Percentiles rank a stretch among this genome's conserved stretches.
phyloP scores from a whole-genome alignment of 768 basidiomycete species.

The Harrya chromipes region DNA sequence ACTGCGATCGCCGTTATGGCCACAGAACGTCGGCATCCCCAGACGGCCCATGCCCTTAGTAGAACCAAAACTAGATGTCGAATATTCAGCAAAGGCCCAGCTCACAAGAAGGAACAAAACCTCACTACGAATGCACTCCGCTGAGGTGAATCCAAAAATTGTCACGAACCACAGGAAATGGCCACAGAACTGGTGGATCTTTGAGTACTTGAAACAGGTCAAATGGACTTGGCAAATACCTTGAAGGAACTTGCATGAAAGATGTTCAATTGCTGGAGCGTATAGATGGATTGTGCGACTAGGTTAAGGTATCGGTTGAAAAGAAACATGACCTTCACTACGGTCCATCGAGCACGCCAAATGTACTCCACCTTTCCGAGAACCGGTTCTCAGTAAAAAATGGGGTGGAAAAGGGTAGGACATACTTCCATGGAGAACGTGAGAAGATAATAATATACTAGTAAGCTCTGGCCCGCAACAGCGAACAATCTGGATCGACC shows the following conservation, averaged over 20 bases:
- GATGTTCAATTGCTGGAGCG: conserved; percentile 13
- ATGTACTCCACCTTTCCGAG: conserved; percentile 3
- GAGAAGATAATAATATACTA: conserved; percentile 4
- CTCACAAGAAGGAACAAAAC: neutral
- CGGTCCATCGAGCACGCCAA: conserved; percentile 3
- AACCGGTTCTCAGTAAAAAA: neutral
- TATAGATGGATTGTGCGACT: conserved; percentile 4
- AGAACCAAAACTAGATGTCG: conserved; percentile 19
- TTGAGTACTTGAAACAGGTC: no score
- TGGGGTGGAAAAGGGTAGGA: no score
- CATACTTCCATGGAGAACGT: conserved; percentile 16
- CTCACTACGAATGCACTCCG: conserved; percentile 16
- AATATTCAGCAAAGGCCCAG: neutral
- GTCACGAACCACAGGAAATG: neutral
- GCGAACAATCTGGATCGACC: neutral
- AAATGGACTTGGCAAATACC: neutral
- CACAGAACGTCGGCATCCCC: conserved; percentile 2
- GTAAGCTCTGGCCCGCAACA: conserved; percentile 1
- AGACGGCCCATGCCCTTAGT: conserved; percentile 17
- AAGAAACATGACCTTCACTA: conserved; percentile 12
- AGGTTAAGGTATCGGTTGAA: conserved; percentile 17
- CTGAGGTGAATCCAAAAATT: neutral
- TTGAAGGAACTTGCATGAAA: conserved; percentile 1
- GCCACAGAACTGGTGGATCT: conserved; percentile 8
- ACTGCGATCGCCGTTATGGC: neutral